Conservation (phyloP, 441 rosid genomes). For the Syzygium malaccense region DNA sequence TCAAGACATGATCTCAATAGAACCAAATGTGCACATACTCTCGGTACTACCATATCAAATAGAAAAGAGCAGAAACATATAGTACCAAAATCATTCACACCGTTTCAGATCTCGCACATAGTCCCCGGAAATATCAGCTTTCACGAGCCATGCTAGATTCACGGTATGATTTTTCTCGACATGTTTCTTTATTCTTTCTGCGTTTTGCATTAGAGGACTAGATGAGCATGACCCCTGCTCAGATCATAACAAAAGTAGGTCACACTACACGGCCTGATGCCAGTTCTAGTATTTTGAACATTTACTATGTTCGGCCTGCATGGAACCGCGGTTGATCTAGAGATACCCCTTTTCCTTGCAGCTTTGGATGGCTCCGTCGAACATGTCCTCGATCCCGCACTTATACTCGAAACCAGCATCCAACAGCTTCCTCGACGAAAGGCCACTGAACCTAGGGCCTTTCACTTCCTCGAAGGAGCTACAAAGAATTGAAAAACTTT, state of each 20-base stretch:
- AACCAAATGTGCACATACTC: background rate
- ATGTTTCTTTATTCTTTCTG: background rate
- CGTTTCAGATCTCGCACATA: background rate
- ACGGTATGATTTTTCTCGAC: background rate
- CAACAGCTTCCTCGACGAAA: background rate
- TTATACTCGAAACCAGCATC: background rate
- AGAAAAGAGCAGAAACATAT: background rate
- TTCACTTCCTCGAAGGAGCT: slow-evolving; percentile 6
- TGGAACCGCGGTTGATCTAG: background rate
- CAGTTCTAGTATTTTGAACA: background rate
- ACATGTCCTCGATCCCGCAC: background rate
- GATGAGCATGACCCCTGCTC: background rate
- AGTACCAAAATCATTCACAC: background rate
- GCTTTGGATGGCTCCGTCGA: background rate
- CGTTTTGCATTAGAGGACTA: background rate
- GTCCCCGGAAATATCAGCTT: background rate
- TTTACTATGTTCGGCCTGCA: background rate
- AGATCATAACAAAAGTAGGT: background rate
- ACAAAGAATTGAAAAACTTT: background rate
- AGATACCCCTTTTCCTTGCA: background rate
- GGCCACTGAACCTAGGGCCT: background rate
- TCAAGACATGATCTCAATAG: background rate
- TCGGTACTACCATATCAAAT: background rate
- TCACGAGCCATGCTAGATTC: background rate
- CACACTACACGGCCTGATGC: background rate